phyloP scores from a whole-genome alignment of 2,329 filamentous ascomycete genomes.

The Alternaria hordeiaustralica region DNA sequence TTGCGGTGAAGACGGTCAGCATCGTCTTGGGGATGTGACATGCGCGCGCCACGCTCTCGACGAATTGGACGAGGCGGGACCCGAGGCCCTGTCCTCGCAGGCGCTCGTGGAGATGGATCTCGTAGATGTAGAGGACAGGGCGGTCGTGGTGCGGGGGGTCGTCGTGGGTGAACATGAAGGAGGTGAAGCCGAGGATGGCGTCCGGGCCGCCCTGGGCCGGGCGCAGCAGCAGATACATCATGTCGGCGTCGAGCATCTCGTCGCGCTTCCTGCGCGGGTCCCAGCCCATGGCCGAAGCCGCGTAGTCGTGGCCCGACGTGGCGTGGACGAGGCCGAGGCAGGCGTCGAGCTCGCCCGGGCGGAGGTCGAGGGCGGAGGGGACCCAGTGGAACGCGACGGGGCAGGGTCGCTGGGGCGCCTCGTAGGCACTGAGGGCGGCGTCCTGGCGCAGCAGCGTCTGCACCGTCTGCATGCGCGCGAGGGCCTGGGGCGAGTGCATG shows the following conservation, averaged over 20 bases:
- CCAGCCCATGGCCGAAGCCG: conserved; percentile 68
- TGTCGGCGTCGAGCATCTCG: conserved; percentile 72
- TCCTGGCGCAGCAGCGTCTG: conserved; percentile 13
- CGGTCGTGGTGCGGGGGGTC: conserved; percentile 50
- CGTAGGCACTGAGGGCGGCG: conserved; percentile 1
- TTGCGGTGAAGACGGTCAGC: conserved; percentile 74
- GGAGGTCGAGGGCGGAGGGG: conserved; percentile 38
- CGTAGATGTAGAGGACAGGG: conserved; percentile 79
- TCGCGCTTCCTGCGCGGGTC: conserved; percentile 63
- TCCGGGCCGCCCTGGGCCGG: conserved; percentile 3
- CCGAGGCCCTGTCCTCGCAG: conserved; percentile 70
- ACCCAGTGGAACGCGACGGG: conserved; percentile 29
- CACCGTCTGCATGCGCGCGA: neutral
- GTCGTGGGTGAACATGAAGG: conserved; percentile 72
- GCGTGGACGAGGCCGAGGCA: conserved; percentile 65
- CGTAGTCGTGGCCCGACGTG: conserved; percentile 71
- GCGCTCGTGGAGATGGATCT: conserved; percentile 70
- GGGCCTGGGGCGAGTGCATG: neutral
- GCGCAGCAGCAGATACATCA: conserved; percentile 69
- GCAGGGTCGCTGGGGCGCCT: neutral
- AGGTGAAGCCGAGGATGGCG: conserved; percentile 56
- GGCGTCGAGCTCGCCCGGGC: conserved; percentile 50
- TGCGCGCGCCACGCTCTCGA: conserved; percentile 60
- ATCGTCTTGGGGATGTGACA: conserved; percentile 70
- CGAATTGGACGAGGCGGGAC: conserved; percentile 63